Evolutionary conservation across 2,329 filamentous ascomycete genomes (phyloP), one percentile per base, ranked within the genome.

Genomic region (Fusarium gaditjirri): DNA sequence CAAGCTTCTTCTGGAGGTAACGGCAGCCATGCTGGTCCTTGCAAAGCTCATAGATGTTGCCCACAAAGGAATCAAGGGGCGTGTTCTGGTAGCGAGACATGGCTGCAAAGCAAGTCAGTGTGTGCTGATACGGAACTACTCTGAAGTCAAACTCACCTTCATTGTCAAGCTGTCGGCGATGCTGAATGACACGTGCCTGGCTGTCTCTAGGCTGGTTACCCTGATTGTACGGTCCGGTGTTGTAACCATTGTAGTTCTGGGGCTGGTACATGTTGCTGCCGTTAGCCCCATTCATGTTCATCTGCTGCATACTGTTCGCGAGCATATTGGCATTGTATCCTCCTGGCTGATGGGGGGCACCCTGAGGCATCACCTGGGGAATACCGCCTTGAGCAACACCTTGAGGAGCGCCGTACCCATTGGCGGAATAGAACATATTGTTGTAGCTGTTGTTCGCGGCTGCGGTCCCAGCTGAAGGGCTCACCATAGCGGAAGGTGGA

Each of bases 11-110:
- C 85, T 99, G 96, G 62, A 99, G 86, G 81, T 96, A 99, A 65
- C 96, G 93, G 79, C 96, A 99, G 65, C 96, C 96, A 81, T 99
- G 95, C 84, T 99, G 96, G 78, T 99, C 96, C 84, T 98, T 98
- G 88, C 95, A 98, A 39, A 98, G 86, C 55, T 90, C 88, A 81
- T 97, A 97, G 77, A 99, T 94, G 77, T 94, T 92, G 53, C 94
- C 94, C 39, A 88, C 87, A 77, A 96, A 92, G 38, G 91, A 89
- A 79, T 97, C 94, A 27, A 98, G 86, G 19, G 93, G 90, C 78
- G 93, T 89, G 79, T 96, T 95, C 75, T 93, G 90, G 83, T 94
- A 98, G 67, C 94, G 93, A 76, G 92, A 93, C 85, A 93, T 93
- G 74, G 85, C 89, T 90, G 31, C 61, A 56, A 19, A 42, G 21